Percentiles rank a stretch among this genome's conserved stretches.
phyloP scores from a whole-genome alignment of 2,329 filamentous ascomycete genomes.

The Ophiostoma australiae region DNA sequence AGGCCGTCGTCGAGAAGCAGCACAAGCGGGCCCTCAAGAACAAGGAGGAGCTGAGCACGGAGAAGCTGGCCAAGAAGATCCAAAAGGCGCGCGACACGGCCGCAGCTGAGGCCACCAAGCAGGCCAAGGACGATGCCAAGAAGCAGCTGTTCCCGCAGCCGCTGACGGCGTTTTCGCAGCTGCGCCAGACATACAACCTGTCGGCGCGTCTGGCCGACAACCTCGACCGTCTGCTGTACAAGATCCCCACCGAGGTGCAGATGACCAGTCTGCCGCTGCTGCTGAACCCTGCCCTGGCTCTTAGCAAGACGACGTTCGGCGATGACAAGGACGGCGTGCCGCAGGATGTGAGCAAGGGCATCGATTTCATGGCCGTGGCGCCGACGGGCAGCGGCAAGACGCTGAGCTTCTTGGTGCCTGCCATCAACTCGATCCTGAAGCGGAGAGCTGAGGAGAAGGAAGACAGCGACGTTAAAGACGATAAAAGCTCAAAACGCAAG shows the following conservation, averaged over 20 bases:
- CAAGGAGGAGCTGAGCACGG: slow-evolving; percentile 37
- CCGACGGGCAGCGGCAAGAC: slow-evolving; percentile 98
- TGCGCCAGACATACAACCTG: slow-evolving; percentile 67
- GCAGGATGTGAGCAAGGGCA: slow-evolving; percentile 35
- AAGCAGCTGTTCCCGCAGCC: slow-evolving; percentile 72
- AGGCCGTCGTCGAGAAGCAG: slow-evolving; percentile 8
- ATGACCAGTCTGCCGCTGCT: slow-evolving; percentile 78
- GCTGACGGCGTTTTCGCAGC: slow-evolving; percentile 67
- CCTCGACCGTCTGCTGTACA: slow-evolving; percentile 76
- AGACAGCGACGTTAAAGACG: slow-evolving; percentile 36
- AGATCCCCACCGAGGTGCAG: slow-evolving; percentile 87
- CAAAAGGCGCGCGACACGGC: slow-evolving; percentile 42
- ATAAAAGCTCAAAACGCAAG: slow-evolving; percentile 29
- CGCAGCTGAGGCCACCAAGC: slow-evolving; percentile 40
- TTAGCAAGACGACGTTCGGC: slow-evolving; percentile 35
- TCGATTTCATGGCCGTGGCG: slow-evolving; percentile 82
- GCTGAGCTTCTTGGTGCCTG: slow-evolving; percentile 81
- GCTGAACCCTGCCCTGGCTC: slow-evolving; percentile 52
- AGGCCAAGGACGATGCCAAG: slow-evolving; percentile 47
- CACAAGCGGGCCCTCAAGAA: slow-evolving; percentile 9
- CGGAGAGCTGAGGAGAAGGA: slow-evolving; percentile 47
- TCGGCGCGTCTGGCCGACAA: slow-evolving; percentile 71
- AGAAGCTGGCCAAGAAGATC: slow-evolving; percentile 43
- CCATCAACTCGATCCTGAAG: slow-evolving; percentile 69
- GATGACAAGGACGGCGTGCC: slow-evolving; percentile 26